Evolutionary conservation across 2,329 filamentous ascomycete species (phyloP).

Genomic region (Penicillium sp.): DNA sequence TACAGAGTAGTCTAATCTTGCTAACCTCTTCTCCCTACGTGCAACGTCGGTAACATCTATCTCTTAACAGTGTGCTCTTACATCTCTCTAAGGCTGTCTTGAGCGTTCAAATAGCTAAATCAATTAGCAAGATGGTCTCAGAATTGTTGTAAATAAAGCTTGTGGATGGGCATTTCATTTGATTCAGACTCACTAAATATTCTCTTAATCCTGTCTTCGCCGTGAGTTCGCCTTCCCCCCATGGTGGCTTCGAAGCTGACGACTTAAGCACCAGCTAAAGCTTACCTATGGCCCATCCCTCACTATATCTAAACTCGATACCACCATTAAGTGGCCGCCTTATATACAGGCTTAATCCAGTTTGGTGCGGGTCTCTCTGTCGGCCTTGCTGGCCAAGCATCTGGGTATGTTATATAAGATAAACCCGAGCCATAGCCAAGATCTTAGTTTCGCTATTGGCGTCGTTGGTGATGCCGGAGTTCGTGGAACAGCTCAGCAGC

Average conservation of each 20-base stretch:
- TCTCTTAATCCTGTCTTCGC: conserved; percentile 84
- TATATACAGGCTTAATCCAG: conserved; percentile 82
- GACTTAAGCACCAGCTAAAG: conserved; percentile 10
- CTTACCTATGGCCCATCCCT: conserved; percentile 1
- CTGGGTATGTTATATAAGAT: conserved; percentile 48
- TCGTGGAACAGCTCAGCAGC: conserved; percentile 49
- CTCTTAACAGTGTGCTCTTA: neutral
- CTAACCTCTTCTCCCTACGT: too few relatives aligned
- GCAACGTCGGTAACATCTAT: neutral
- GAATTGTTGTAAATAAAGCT: too few relatives aligned
- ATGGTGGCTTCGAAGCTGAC: conserved; percentile 5
- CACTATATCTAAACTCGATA: conserved; percentile 2
- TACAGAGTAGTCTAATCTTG: neutral
- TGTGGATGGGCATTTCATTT: too few relatives aligned
- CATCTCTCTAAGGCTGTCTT: neutral
- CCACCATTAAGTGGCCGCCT: conserved; percentile 39
- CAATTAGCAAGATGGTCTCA: neutral
- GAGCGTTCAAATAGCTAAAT: neutral
- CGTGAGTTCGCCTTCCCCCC: conserved; percentile 64
- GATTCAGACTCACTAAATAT: too few relatives aligned
- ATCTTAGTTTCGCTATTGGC: conserved; percentile 70
- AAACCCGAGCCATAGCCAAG: neutral
- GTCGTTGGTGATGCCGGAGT: conserved; percentile 58
- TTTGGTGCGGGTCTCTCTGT: conserved; percentile 79
- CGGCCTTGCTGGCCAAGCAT: conserved; percentile 77